Conservation (phyloP, 805 yeast species). For the Schwanniomyces vanrijiae region DNA sequence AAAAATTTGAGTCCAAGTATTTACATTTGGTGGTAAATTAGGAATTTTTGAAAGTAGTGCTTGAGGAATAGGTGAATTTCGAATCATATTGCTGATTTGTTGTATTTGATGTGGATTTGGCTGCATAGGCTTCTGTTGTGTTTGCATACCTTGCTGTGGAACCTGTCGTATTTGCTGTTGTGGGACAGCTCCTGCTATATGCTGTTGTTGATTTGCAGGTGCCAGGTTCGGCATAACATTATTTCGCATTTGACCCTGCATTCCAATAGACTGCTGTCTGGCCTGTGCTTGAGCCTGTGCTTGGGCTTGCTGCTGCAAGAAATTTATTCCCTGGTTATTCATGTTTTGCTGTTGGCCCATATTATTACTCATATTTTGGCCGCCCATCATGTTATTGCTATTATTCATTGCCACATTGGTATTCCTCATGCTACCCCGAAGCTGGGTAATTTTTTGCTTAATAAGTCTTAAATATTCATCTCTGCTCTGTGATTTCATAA, state of each 20-base stretch:
- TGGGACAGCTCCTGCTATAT: background rate
- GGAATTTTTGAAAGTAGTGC: slow-evolving; percentile 67
- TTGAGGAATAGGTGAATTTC: slow-evolving; percentile 71
- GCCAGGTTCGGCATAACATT: slow-evolving; percentile 9
- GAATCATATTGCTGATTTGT: slow-evolving; percentile 45
- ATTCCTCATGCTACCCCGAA: slow-evolving; percentile 20
- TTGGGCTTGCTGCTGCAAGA: slow-evolving; percentile 44
- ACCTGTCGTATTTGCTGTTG: background rate
- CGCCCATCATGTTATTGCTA: slow-evolving; percentile 2
- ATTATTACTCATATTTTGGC: slow-evolving; percentile 14
- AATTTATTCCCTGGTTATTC: slow-evolving; percentile 20
- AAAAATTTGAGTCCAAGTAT: slow-evolving; percentile 79
- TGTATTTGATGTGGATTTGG: slow-evolving; percentile 34
- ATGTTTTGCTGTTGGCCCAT: slow-evolving; percentile 13
- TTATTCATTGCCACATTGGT: slow-evolving; percentile 5
- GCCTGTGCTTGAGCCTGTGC: slow-evolving; percentile 28
- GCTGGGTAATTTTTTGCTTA: slow-evolving; percentile 38
- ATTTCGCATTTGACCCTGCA: slow-evolving; percentile 26
- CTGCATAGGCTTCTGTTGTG: slow-evolving; percentile 17
- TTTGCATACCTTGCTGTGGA: slow-evolving; percentile 14
- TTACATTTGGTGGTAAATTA: slow-evolving; percentile 71
- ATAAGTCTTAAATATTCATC: slow-evolving; percentile 53
- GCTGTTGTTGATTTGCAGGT: slow-evolving; percentile 5
- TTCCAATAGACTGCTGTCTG: slow-evolving; percentile 49
- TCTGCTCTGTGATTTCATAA: slow-evolving; percentile 54